phyloP scores from a whole-genome alignment of 2,329 filamentous ascomycete species.

The Fusarium nodosum region DNA sequence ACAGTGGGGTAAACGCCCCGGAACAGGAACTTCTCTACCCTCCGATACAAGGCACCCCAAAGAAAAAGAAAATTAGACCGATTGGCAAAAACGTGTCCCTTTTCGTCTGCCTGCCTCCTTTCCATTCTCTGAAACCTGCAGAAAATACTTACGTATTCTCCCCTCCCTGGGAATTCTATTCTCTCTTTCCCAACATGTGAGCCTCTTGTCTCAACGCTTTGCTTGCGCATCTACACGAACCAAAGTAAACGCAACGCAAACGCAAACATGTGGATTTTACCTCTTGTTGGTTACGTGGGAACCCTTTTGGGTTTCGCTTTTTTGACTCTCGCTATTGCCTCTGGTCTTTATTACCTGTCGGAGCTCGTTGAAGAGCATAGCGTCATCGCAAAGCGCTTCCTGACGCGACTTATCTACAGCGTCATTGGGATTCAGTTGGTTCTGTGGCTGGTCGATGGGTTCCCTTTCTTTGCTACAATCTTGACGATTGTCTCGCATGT shows the following conservation, averaged over 20 bases:
- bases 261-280: slow-evolving; percentile 90
- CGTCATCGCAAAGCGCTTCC: slow-evolving; percentile 88
- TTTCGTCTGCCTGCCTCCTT: slow-evolving; percentile 17
- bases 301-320: slow-evolving; percentile 92
- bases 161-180: slow-evolving; percentile 1
- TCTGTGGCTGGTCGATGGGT: slow-evolving; percentile 85
- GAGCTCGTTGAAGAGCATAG: slow-evolving; percentile 99
- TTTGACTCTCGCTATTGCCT: slow-evolving; percentile 94
- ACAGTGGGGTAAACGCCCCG: slow-evolving; percentile 6
- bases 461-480: slow-evolving; percentile 80
- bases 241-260: slow-evolving; percentile 14
- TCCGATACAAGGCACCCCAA: neutral
- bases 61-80: slow-evolving; percentile 30
- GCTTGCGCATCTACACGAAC: slow-evolving; percentile 25
- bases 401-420: slow-evolving; percentile 86
- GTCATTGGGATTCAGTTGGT: slow-evolving; percentile 81
- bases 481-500: slow-evolving; percentile 85
- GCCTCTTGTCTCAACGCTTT: slow-evolving; percentile 21
- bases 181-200: slow-evolving; percentile 45
- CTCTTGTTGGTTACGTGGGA: slow-evolving; percentile 89
- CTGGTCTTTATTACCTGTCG: slow-evolving; percentile 98
- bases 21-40: slow-evolving; percentile 7
- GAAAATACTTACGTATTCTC: slow-evolving; percentile 27
- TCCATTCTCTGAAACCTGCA: slow-evolving; percentile 22
- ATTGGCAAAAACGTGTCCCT: slow-evolving; percentile 48